phyloP scores from a whole-genome alignment of 495 filamentous ascomycete genomes.

The Chaetomium fimeti region DNA sequence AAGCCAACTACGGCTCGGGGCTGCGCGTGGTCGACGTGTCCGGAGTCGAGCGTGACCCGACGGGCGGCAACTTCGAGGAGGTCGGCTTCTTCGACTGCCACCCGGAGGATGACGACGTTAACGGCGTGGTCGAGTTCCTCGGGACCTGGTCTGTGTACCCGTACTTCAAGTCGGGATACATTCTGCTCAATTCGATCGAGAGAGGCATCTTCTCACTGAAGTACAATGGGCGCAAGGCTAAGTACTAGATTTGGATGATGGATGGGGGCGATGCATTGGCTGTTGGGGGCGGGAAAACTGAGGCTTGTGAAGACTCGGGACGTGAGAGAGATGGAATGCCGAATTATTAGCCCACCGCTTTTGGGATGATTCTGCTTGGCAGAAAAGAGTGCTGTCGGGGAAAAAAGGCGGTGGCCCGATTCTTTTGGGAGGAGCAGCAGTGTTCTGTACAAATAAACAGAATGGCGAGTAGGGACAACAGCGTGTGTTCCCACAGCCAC shows the following conservation, averaged over 20 bases:
- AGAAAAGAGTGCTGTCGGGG: too few relatives aligned
- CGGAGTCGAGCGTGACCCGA: conserved; percentile 53
- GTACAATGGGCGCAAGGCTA: conserved; percentile 27
- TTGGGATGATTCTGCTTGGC: too few relatives aligned
- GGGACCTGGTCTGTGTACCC: conserved; percentile 60
- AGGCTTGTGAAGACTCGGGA: too few relatives aligned
- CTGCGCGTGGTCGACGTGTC: conserved; percentile 57
- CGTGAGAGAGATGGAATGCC: too few relatives aligned
- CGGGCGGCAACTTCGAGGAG: conserved; percentile 51
- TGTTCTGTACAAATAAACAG: too few relatives aligned
- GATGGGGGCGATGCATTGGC: too few relatives aligned
- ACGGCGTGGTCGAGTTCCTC: conserved; percentile 54
- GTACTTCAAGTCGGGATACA: conserved; percentile 56
- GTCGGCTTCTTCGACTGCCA: conserved; percentile 60
- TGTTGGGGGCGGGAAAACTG: too few relatives aligned
- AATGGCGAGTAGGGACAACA: too few relatives aligned
- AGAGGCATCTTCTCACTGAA: conserved; percentile 55
- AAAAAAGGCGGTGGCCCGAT: too few relatives aligned
- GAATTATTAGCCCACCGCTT: too few relatives aligned
- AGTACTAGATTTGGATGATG: not conserved
- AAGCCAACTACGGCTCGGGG: conserved; percentile 60
- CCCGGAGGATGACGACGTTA: conserved; percentile 57
- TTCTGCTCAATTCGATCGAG: conserved; percentile 62
- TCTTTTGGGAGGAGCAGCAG: too few relatives aligned
- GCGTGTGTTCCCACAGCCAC: too few relatives aligned